Evolutionary conservation across 1,284 basidiomycete genomes (phyloP).

Genomic region (Peniophora sp.): DNA sequence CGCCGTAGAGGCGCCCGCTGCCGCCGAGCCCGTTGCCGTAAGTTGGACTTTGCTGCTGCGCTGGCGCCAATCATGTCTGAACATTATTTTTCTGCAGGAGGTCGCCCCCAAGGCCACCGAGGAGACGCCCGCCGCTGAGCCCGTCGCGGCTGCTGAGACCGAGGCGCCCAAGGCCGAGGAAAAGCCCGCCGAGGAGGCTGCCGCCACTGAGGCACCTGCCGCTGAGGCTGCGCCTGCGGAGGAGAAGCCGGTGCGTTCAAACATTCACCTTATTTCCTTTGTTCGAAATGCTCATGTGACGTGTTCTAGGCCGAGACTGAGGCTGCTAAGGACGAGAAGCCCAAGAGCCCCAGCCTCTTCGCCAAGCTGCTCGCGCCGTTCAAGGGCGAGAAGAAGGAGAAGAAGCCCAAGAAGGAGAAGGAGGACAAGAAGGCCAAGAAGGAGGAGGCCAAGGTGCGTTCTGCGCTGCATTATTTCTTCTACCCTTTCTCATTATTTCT

Average conservation of each 20-base stretch:
- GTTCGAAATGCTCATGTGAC: slow-evolving; percentile 4
- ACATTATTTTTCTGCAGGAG: slow-evolving; percentile 13
- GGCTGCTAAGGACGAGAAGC: slow-evolving; percentile 53
- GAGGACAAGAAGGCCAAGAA: slow-evolving; percentile 51
- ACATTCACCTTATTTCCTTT: slow-evolving; percentile 5
- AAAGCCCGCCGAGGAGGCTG: slow-evolving; percentile 40
- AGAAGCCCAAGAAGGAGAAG: slow-evolving; percentile 37
- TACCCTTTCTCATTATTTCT: slow-evolving; percentile 2
- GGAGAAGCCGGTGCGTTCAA: slow-evolving; percentile 52
- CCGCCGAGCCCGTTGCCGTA: slow-evolving; percentile 19
- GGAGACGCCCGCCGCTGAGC: slow-evolving; percentile 25
- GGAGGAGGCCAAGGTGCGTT: slow-evolving; percentile 54
- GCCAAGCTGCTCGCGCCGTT: slow-evolving; percentile 68
- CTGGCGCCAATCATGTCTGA: background rate
- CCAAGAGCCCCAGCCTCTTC: slow-evolving; percentile 70
- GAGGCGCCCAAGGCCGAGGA: slow-evolving; percentile 18
- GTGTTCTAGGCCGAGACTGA: slow-evolving; percentile 24
- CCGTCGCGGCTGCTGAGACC: slow-evolving; percentile 29
- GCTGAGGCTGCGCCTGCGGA: slow-evolving; percentile 26
- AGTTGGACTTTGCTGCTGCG: slow-evolving; percentile 9
- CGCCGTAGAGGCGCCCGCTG: slow-evolving; percentile 23
- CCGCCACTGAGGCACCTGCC: slow-evolving; percentile 25
- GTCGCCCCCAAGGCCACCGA: slow-evolving; percentile 21
- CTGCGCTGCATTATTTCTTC: slow-evolving; percentile 13
- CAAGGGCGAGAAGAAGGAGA: slow-evolving; percentile 56